Conservation (phyloP, 2,329 filamentous ascomycete genomes). For the Cladosporium sp. region DNA sequence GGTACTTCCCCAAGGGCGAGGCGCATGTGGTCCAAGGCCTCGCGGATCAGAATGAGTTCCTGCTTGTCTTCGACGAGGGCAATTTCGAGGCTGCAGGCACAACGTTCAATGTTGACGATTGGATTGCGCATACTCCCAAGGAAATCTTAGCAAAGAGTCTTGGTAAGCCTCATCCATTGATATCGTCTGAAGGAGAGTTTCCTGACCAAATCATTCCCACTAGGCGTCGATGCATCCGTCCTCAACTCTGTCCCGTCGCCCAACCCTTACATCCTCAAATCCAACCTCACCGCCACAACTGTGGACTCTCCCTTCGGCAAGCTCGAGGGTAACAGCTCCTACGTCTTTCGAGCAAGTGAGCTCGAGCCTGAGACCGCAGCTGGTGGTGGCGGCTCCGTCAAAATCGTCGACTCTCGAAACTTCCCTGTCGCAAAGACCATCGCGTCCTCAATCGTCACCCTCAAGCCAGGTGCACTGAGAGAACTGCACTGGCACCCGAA, state of each 20-base stretch:
- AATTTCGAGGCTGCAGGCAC: constrained; percentile 62
- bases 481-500: constrained; percentile 73
- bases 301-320: constrained; percentile 51
- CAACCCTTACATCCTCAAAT: constrained; percentile 64
- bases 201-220: not conserved
- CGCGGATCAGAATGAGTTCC: constrained; percentile 66
- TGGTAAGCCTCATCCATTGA: constrained; percentile 38
- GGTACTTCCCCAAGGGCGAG: constrained; percentile 52
- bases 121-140: constrained; percentile 66
- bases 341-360: constrained; percentile 62
- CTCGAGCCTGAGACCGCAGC: constrained; percentile 42
- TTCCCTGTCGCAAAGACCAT: constrained; percentile 67
- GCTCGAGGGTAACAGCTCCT: constrained; percentile 60
- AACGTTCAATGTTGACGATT: constrained; percentile 71
- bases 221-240: constrained; percentile 54
- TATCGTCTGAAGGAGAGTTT: not conserved
- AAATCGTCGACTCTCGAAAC: constrained; percentile 63
- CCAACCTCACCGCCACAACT: constrained; percentile 51
- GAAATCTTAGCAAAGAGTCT: constrained; percentile 69
- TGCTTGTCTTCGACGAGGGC: constrained; percentile 66
- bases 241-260: constrained; percentile 59
- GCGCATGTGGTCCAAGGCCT: constrained; percentile 66
- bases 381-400: constrained; percentile 59
- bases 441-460: constrained; percentile 62
- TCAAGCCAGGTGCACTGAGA: constrained; percentile 63